Percentiles rank a stretch among this genome's conserved stretches.
phyloP scores from a whole-genome alignment of 106 monocot species.

The Vanilla planifolia region DNA sequence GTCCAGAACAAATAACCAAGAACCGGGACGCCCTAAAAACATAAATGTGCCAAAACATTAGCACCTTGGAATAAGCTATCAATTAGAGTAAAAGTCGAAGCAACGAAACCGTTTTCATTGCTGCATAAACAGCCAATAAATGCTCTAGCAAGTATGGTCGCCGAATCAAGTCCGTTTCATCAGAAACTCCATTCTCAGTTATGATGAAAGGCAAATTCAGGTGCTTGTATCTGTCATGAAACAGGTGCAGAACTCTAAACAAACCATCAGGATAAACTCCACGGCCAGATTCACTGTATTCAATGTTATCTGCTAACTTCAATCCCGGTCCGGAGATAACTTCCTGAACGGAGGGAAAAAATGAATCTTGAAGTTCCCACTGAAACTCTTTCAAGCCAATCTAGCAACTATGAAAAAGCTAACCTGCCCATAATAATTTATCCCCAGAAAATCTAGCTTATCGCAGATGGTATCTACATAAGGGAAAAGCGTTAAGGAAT shows the following conservation, averaged over 20 bases:
- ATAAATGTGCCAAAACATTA: slow-evolving; percentile 1
- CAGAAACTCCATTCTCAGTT: slow-evolving; percentile 93
- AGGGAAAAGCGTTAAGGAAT: slow-evolving; percentile 76
- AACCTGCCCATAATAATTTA: slow-evolving; percentile 99
- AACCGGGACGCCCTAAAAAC: slow-evolving; percentile 71
- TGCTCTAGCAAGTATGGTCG: slow-evolving; percentile 90
- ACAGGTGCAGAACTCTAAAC: slow-evolving; percentile 69
- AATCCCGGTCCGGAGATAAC: slow-evolving; percentile 76
- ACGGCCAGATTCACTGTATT: slow-evolving; percentile 97
- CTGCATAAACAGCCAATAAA: slow-evolving; percentile 78
- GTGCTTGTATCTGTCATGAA: slow-evolving; percentile 83
- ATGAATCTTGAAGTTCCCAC: background rate
- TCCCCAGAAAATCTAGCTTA: slow-evolving; percentile 88
- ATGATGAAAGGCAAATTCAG: slow-evolving; percentile 80
- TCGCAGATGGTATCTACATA: slow-evolving; percentile 75
- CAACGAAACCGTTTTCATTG: slow-evolving; percentile 50
- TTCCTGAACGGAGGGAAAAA: slow-evolving; percentile 42
- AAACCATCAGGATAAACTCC: slow-evolving; percentile 93
- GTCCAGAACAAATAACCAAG: slow-evolving; percentile 99
- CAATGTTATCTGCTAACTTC: slow-evolving; percentile 72
- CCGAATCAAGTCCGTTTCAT: slow-evolving; percentile 89
- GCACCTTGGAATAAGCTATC: background rate
- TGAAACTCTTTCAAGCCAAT: background rate
- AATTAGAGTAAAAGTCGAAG: background rate
- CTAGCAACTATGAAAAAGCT: background rate